A percentile compares a stretch with the other conserved stretches of the same genome.
phyloP scores from a whole-genome alignment of 495 filamentous ascomycete species.

The Xylaria flabelliformis region DNA sequence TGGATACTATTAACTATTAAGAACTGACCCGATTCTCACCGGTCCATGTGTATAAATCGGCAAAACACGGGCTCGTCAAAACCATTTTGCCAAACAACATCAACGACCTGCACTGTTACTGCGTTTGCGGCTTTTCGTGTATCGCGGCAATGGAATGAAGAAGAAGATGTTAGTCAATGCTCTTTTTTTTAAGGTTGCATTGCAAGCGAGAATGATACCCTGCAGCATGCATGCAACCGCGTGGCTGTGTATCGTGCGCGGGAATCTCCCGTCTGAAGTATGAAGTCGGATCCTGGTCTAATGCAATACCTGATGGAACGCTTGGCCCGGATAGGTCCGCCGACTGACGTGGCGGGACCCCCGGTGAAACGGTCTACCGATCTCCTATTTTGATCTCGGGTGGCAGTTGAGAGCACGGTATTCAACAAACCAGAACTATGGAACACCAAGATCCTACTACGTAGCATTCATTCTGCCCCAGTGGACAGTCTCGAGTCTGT shows the following conservation, averaged over 20 bases:
- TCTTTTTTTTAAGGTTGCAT: constrained; percentile 5
- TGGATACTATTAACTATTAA: not conserved
- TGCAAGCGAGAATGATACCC: constrained; percentile 17
- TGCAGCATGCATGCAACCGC: constrained; percentile 20
- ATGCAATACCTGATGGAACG: not conserved
- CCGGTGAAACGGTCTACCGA: not conserved
- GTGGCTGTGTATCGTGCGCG: not conserved
- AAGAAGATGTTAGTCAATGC: not conserved
- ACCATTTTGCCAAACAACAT: not conserved
- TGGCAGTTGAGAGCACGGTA: not conserved
- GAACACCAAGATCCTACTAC: not conserved
- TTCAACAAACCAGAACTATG: not conserved
- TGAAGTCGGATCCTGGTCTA: not conserved
- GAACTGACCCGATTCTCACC: constrained; percentile 7
- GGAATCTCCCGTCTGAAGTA: not conserved
- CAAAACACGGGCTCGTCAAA: constrained; percentile 9
- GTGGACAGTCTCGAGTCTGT: no score
- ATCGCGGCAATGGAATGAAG: constrained; percentile 5
- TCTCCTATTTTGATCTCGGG: not conserved
- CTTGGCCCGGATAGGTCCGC: not conserved
- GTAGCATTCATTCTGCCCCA: not conserved
- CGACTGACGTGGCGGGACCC: not conserved
- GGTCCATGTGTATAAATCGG: not conserved
- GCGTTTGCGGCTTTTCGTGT: constrained; percentile 13
- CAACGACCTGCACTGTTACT: not conserved